These are phyloP conservation scores for Oryza meyeriana DNA, from an alignment of 176 grass and related monocot species.

Conservation along the genomic window DNA sequence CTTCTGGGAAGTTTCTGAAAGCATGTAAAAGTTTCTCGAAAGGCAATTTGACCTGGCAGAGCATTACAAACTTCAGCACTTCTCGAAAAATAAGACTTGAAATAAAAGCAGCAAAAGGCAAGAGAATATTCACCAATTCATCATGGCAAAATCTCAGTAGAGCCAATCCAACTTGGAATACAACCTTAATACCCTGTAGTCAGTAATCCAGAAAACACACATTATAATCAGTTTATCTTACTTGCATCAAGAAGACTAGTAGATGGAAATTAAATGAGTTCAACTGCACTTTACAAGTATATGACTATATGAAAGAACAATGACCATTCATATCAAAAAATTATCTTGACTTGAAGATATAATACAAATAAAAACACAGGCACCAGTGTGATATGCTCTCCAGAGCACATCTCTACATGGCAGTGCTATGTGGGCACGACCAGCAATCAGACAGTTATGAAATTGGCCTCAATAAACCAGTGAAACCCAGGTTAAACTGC, in stretches of 20 bases:
- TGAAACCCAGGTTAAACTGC: background rate
- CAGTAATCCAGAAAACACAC: background rate
- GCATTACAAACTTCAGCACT: constrained; percentile 7
- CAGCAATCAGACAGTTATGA: background rate
- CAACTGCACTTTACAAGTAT: constrained; percentile 1
- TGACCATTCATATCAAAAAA: background rate
- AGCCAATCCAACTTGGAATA: constrained; percentile 90
- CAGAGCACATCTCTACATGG: background rate
- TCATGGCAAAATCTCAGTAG: constrained; percentile 88
- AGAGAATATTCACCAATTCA: constrained; percentile 65
- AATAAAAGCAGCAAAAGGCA: constrained; percentile 12
- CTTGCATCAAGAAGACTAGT: background rate
- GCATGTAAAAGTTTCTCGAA: constrained; percentile 86
- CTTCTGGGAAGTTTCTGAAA: constrained; percentile 84
- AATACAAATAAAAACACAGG: background rate
- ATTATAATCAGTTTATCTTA: background rate
- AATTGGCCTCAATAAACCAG: background rate
- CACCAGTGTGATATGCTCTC: background rate
- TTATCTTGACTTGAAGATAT: background rate
- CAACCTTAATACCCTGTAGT: constrained; percentile 78
- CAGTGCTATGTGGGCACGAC: background rate
- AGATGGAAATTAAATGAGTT: background rate
- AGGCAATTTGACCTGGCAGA: constrained; percentile 74
- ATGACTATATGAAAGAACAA: background rate
- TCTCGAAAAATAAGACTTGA: constrained; percentile 5